A percentile compares a stretch with the other conserved stretches of the same genome.
These are phyloP conservation scores for Gossypium stocksii DNA, from an alignment of 345 rosid genomes.

Conservation along the genomic window DNA sequence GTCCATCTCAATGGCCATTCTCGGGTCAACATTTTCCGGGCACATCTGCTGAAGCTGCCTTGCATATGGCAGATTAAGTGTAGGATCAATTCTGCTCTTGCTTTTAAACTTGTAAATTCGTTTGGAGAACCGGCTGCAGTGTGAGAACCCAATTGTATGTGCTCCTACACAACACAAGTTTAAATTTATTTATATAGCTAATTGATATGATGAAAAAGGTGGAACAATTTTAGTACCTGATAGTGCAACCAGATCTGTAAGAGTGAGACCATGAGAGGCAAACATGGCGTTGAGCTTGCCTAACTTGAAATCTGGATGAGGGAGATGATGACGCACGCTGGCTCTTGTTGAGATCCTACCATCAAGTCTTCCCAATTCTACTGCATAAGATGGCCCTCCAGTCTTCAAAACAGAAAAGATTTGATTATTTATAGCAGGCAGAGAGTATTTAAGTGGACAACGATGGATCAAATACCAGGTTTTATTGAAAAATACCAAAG, in stretches of 20 bases:
- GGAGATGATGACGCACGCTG: constrained; percentile 17
- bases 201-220: neutral
- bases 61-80: constrained; percentile 13
- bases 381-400: constrained; percentile 25
- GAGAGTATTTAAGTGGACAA: neutral
- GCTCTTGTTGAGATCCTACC: constrained; percentile 15
- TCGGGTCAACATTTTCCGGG: constrained; percentile 12
- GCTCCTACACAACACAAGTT: constrained; percentile 10
- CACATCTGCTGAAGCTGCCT: constrained; percentile 11
- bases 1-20: constrained; percentile 18
- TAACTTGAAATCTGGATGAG: constrained; percentile 14
- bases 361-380: constrained; percentile 25
- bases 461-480: neutral
- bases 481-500: constrained; percentile 5
- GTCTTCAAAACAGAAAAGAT: constrained; percentile 6
- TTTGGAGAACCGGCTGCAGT: constrained; percentile 18
- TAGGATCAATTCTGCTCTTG: constrained; percentile 12
- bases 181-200: neutral
- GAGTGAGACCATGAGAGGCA: constrained; percentile 15
- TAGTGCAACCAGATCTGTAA: constrained; percentile 21
- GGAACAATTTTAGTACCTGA: constrained; percentile 16
- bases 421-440: neutral
- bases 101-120: constrained; percentile 16
- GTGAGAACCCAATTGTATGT: constrained; percentile 28
- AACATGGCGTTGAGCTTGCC: constrained; percentile 18